These are phyloP conservation scores for Eucalyptus marginata DNA, from an alignment of 345 rosid species.

Conservation along the genomic window DNA sequence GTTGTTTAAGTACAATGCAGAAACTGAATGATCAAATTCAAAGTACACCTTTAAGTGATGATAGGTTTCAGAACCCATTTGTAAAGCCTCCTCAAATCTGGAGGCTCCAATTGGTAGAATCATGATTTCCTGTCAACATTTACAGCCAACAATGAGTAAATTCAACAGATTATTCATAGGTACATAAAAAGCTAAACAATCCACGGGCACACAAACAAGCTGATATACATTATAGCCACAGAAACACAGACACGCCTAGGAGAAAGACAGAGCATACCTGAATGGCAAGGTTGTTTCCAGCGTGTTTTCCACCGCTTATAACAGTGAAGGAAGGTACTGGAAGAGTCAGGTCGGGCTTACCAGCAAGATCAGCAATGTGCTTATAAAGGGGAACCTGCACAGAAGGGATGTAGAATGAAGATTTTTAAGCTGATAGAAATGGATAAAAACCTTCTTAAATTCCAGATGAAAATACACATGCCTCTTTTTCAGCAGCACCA, in stretches of 20 bases:
- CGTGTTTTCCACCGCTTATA: constrained; percentile 88
- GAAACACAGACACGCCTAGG: neutral
- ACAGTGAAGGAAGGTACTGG: constrained; percentile 96
- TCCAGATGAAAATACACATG: neutral
- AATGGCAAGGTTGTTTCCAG: constrained; percentile 68
- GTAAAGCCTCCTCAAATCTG: constrained; percentile 92
- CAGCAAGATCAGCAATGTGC: constrained; percentile 81
- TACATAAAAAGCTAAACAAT: neutral
- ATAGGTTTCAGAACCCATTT: constrained; percentile 93
- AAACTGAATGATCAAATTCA: neutral
- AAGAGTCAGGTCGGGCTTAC: constrained; percentile 49
- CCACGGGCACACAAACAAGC: neutral
- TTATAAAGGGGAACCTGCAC: constrained; percentile 83
- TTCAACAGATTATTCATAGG: neutral
- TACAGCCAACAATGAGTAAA: neutral
- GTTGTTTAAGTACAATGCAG: neutral
- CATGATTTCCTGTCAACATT: constrained; percentile 67
- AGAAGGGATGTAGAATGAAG: neutral
- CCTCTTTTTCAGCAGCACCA: constrained; percentile 99
- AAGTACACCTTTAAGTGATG: constrained; percentile 86
- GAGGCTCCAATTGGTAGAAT: constrained; percentile 82
- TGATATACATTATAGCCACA: neutral
- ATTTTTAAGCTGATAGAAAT: neutral
- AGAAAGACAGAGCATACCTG: constrained; percentile 37
- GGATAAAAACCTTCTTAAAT: neutral